phyloP scores from a whole-genome alignment of 176 grass and related monocot genomes.

The Avena eriantha region DNA sequence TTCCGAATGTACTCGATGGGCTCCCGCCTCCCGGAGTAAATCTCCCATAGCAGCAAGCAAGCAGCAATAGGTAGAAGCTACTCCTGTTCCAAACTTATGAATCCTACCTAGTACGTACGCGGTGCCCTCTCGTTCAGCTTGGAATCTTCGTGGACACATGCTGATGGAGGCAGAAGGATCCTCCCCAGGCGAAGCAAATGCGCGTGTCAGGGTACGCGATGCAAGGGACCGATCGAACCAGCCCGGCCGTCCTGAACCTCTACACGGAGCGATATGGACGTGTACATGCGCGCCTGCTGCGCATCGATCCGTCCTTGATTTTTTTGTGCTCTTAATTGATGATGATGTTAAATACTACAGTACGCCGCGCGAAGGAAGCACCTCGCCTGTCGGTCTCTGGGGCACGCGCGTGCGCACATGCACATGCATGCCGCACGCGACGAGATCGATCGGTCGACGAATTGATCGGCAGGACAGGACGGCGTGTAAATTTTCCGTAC shows the following conservation, averaged over 20 bases:
- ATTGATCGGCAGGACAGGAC: neutral
- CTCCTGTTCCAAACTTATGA: neutral
- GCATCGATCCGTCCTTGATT: neutral
- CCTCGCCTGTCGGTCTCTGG: constrained; percentile 25
- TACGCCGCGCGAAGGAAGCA: constrained; percentile 21
- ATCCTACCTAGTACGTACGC: neutral
- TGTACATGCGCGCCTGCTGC: neutral
- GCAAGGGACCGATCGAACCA: neutral
- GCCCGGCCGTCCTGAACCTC: neutral
- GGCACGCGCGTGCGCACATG: neutral
- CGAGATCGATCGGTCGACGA: neutral
- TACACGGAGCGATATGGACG: neutral
- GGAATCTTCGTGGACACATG: constrained; percentile 37
- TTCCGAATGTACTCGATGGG: neutral
- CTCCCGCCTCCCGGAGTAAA: neutral
- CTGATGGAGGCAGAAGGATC: too few species aligned
- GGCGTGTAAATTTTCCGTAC: constrained; percentile 1
- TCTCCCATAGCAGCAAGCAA: neutral
- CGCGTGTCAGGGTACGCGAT: constrained; percentile 27
- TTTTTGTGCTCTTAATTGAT: neutral
- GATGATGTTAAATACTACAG: neutral
- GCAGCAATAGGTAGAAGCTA: neutral
- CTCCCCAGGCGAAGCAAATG: constrained; percentile 12
- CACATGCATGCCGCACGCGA: neutral
- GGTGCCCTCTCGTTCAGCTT: neutral